These are phyloP conservation scores for Withania somnifera DNA, from an alignment of 305 asterid species.

Conservation along the genomic window DNA sequence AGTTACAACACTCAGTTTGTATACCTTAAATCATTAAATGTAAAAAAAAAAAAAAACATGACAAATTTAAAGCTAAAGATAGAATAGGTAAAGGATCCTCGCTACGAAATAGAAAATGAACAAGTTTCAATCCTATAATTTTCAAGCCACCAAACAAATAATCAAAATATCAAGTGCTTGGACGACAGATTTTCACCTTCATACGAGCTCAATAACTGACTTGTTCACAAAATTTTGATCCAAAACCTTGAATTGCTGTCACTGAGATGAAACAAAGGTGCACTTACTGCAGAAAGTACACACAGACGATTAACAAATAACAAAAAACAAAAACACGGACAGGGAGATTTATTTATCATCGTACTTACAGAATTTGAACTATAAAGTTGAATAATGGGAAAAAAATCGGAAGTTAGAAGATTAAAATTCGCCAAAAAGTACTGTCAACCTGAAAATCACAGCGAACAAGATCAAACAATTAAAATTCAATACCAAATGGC, in stretches of 20 bases:
- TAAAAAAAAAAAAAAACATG: background rate
- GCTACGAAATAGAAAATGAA: no score
- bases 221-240: background rate
- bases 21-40: background rate
- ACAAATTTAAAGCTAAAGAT: background rate
- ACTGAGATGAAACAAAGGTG: background rate
- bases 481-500: background rate
- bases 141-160: background rate
- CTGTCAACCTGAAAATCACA: background rate
- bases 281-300: no score
- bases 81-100: background rate
- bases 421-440: background rate
- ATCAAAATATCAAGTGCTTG: background rate
- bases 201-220: background rate
- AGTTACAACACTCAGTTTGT: background rate
- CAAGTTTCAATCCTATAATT: background rate
- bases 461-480: background rate
- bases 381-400: background rate
- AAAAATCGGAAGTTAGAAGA: background rate
- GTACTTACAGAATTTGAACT: background rate
- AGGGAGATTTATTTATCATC: background rate
- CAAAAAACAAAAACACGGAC: background rate
- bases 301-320: background rate
- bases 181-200: background rate
- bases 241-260: background rate